Conservation (phyloP, 768 basidiomycete genomes). For the Sistotremastrum niveocremeum region DNA sequence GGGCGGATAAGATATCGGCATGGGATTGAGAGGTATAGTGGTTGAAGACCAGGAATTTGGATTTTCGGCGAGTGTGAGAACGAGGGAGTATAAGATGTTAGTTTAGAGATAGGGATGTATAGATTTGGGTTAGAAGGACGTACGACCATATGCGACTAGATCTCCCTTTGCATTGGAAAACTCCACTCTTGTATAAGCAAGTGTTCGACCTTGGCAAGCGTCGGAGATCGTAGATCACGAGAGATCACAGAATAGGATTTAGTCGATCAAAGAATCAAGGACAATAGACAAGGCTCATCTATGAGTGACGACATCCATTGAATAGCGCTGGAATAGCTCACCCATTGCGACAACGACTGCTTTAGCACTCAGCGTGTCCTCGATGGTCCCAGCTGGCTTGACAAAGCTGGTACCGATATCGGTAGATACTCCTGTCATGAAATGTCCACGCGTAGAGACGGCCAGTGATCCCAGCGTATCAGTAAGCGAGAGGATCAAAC, state of each 20-base stretch:
- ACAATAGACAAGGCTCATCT: constrained; percentile 2
- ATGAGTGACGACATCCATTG: not conserved
- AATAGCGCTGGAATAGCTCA: constrained; percentile 12
- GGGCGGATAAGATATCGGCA: constrained; percentile 1
- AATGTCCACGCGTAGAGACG: constrained; percentile 71
- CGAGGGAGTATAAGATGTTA: not conserved
- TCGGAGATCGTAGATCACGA: not conserved
- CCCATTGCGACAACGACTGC: constrained; percentile 62
- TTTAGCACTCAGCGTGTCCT: constrained; percentile 52
- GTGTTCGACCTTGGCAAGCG: constrained; percentile 43
- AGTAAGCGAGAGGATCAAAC: constrained; percentile 67
- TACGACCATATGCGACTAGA: constrained; percentile 73
- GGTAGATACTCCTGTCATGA: constrained; percentile 79
- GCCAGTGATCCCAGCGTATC: constrained; percentile 78
- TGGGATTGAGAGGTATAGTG: not conserved
- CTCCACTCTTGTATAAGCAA: constrained; percentile 74
- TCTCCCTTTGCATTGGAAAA: constrained; percentile 54
- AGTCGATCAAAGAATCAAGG: not conserved
- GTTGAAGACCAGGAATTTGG: too few relatives aligned
- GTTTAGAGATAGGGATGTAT: not conserved
- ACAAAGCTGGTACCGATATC: constrained; percentile 71
- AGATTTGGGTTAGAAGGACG: constrained; percentile 14
- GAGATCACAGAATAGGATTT: not conserved
- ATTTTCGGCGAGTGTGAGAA: too few relatives aligned
- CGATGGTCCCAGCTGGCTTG: constrained; percentile 57